Evolutionary conservation across 306 rosid genomes (phyloP), one percentile per base, ranked within the genome.

Genomic region (Glycine tomentella): DNA sequence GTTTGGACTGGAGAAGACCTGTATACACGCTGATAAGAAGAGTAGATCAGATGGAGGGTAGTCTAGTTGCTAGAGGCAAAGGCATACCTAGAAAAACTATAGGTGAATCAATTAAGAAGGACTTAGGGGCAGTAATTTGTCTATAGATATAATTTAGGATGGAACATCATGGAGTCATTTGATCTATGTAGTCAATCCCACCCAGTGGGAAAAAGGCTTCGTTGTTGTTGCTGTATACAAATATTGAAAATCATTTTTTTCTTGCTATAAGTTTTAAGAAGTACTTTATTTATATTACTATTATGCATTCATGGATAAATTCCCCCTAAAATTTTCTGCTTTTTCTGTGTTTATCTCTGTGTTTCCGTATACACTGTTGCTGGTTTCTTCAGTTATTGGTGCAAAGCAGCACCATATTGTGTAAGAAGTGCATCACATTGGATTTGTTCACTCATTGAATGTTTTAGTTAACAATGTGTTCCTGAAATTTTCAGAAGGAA

Each of bases 341-440:
- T 63, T 72, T 16, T n/a, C n/a, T n/a, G n/a, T n/a, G n/a, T n/a
- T n/a, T n/a, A n/a, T n/a, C n/a, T 45, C 3, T 59, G n/a, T 57
- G 3, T 66, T 55, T 57, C 20, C 53, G 38, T 34, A 40, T 49
- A 59, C 59, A 31, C 65, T 75, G 59, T 58, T 76, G 79, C 76
- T 45, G 16, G 59, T 70, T 38, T 76, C 65, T 46, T 64, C 25
- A 9, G 50, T 17, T 65, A 70, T 63, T 80, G 44, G 42, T 53
- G n/a, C 65, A 69, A 72, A 76, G 67, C 57, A 45, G 11, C 40
- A 6, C 58, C 48, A 44, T 79, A 16, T 7, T 55, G 20, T 67
- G 44, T 72, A n/a, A n/a, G n/a, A 48, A 51, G 34, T 65, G 64
- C 14, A 40, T 62, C 78, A 65, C 33, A 36, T 68, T 77, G 38